Percentiles rank a stretch among this genome's conserved stretches.
Conservation (phyloP, 352 stramenopile species). For the Aphanomyces astaci region DNA sequence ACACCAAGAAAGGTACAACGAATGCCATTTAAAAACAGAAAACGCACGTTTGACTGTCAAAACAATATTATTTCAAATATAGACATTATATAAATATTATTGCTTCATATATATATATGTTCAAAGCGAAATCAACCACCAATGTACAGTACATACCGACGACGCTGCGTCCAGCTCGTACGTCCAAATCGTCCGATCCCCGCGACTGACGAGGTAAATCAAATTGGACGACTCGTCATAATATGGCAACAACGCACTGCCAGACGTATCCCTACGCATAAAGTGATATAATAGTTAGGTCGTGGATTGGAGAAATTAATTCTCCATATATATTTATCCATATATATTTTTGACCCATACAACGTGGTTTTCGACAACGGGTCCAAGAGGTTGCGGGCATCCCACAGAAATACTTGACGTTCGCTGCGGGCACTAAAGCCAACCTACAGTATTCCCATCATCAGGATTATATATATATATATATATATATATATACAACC, state of each 20-base stretch:
- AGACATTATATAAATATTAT: too few relatives aligned
- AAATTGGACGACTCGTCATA: constrained; percentile 61
- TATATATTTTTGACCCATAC: not conserved
- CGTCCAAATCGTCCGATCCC: constrained; percentile 63
- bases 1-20: too few relatives aligned
- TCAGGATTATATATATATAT: not conserved
- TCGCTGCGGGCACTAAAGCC: constrained; percentile 53
- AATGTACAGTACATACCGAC: too few relatives aligned
- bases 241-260: constrained; percentile 44
- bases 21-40: too few relatives aligned
- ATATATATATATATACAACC: too few relatives aligned
- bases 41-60: too few relatives aligned
- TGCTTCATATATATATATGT: too few relatives aligned
- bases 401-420: constrained; percentile 65
- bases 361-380: constrained; percentile 34
- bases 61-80: too few relatives aligned
- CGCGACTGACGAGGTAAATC: constrained; percentile 58
- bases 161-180: constrained; percentile 49
- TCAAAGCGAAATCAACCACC: too few relatives aligned
- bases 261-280: constrained; percentile 29
- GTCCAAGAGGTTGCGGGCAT: constrained; percentile 61
- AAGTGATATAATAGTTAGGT: not conserved
- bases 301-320: not conserved
- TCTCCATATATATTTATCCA: not conserved
- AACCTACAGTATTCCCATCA: constrained; percentile 30